These are phyloP conservation scores for Aspergillus brunneoviolaceus DNA, from an alignment of 2,329 filamentous ascomycete genomes.

Conservation along the genomic window DNA sequence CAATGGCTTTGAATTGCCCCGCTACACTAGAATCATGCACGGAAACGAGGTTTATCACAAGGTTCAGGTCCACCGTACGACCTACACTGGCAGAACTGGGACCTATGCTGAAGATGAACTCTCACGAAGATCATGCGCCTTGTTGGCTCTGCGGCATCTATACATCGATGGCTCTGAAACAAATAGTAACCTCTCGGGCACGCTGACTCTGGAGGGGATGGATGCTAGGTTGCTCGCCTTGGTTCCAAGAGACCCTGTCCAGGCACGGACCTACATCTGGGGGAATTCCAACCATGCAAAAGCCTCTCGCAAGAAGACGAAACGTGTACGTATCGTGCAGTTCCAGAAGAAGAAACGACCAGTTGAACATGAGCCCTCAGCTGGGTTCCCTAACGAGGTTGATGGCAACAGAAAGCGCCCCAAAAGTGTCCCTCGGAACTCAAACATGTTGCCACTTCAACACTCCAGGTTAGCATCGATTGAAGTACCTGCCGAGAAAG, in stretches of 20 bases:
- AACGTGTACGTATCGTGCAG: too few species aligned
- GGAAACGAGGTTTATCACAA: constrained; percentile 28
- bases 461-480: constrained; percentile 19
- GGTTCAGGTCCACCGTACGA: constrained; percentile 21
- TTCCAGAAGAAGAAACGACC: neutral
- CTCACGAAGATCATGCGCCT: constrained; percentile 31
- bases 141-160: constrained; percentile 28
- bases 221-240: constrained; percentile 2
- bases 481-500: constrained; percentile 3
- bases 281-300: neutral
- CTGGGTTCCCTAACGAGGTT: neutral
- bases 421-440: constrained; percentile 6
- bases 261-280: neutral
- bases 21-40: constrained; percentile 27
- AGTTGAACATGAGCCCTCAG: neutral
- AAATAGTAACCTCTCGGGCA: constrained; percentile 2
- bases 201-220: constrained; percentile 2
- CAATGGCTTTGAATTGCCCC: constrained; percentile 15
- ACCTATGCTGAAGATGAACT: constrained; percentile 23
- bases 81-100: constrained; percentile 21
- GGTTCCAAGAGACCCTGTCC: constrained; percentile 1
- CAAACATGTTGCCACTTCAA: constrained; percentile 23
- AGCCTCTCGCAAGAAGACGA: too few species aligned
- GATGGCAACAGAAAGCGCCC: neutral
- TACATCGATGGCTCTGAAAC: constrained; percentile 14